Percentiles rank a stretch among this genome's conserved stretches.
Conservation (phyloP, 768 basidiomycete species). For the Podaxis sp. region DNA sequence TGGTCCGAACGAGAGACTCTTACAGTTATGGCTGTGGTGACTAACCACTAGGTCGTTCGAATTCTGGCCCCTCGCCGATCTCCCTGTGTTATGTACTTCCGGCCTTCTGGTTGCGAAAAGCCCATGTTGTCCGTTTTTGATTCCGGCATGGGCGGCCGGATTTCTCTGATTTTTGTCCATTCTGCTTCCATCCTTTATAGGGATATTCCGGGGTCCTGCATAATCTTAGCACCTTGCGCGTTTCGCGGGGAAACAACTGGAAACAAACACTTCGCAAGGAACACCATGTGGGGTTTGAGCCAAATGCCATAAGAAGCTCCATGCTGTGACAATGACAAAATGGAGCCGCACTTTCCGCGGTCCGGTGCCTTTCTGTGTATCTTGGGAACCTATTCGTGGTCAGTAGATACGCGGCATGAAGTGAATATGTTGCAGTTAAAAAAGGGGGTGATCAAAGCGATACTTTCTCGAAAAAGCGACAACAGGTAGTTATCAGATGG, state of each 20-base stretch:
- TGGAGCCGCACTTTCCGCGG: slow-evolving; percentile 4
- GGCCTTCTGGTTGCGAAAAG: no score
- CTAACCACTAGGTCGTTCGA: no score
- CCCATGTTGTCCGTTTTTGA: no score
- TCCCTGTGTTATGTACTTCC: no score
- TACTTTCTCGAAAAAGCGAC: not conserved
- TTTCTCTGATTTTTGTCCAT: no score
- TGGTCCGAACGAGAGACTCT: no score
- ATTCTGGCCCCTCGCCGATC: no score
- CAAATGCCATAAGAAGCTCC: not conserved
- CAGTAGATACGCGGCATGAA: no score
- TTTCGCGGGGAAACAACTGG: not conserved
- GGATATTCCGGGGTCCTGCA: no score
- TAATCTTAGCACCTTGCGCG: slow-evolving; percentile 5
- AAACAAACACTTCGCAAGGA: not conserved
- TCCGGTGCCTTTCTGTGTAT: not conserved
- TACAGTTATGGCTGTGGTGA: no score
- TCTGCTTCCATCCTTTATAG: no score
- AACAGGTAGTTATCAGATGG: not conserved
- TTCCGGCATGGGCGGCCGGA: no score
- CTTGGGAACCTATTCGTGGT: not conserved
- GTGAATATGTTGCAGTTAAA: not conserved
- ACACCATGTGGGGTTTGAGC: not conserved
- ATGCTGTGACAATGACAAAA: not conserved
- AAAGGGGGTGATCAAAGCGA: not conserved